Evolutionary conservation across 2,329 filamentous ascomycete species (phyloP).

Genomic region (Diaporthe caulivora): DNA sequence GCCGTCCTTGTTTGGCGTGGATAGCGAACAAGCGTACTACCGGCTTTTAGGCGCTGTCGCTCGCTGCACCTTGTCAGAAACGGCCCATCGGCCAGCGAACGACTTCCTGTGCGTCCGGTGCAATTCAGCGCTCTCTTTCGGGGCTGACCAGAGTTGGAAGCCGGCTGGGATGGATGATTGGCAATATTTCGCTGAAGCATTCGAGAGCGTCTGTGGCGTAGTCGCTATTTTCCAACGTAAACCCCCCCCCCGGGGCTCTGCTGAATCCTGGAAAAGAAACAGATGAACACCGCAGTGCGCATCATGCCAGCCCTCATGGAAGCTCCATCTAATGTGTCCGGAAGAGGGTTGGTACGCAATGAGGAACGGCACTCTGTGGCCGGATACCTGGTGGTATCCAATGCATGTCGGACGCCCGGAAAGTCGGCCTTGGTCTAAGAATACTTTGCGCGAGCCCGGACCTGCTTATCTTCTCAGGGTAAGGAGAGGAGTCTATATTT

Average conservation of each 20-base stretch:
- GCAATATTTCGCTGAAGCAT: neutral
- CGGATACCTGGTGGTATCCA: neutral
- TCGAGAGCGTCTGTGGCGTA: neutral
- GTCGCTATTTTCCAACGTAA: neutral
- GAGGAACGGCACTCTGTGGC: neutral
- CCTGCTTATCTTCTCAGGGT: neutral
- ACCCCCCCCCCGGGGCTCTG: no score
- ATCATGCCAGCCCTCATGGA: neutral
- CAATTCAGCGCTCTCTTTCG: neutral
- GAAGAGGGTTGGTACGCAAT: neutral
- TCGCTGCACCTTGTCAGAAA: neutral
- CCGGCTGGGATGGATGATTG: neutral
- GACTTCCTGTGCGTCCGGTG: neutral
- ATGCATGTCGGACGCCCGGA: neutral
- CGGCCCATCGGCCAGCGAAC: neutral
- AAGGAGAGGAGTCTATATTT: constrained; percentile 5
- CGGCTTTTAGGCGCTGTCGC: neutral
- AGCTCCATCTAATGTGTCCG: neutral
- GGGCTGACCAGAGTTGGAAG: neutral
- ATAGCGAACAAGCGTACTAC: neutral
- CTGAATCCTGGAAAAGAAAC: neutral
- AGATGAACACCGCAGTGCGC: neutral
- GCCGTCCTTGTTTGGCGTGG: neutral
- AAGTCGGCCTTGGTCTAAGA: neutral
- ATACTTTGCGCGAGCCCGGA: neutral